These are phyloP conservation scores for Exophiala viscosa DNA, from an alignment of 2,329 filamentous ascomycete species.

Conservation along the genomic window DNA sequence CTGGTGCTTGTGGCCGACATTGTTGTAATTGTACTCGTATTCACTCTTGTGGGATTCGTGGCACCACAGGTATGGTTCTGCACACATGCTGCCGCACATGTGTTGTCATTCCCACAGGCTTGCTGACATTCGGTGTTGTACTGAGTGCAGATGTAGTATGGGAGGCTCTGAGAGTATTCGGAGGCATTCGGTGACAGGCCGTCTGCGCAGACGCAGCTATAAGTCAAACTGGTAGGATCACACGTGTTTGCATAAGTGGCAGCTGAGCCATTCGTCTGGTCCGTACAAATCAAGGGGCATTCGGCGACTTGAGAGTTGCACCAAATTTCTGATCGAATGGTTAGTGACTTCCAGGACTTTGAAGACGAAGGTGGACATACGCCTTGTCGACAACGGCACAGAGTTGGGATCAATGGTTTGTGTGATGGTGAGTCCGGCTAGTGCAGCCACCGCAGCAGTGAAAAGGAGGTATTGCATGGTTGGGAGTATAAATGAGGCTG, in stretches of 20 bases:
- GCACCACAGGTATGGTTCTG: constrained; percentile 59
- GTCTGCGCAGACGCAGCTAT: constrained; percentile 55
- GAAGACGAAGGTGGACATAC: constrained; percentile 29
- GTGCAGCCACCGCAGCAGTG: constrained; percentile 31
- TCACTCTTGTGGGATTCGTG: constrained; percentile 53
- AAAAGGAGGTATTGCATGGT: constrained; percentile 28
- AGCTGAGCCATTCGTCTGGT: constrained; percentile 36
- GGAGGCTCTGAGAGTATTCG: constrained; percentile 60
- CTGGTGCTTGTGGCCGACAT: constrained; percentile 34
- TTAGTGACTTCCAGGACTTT: not conserved
- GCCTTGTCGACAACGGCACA: constrained; percentile 36
- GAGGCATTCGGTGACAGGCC: constrained; percentile 55
- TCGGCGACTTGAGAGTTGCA: constrained; percentile 40
- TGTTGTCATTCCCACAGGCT: constrained; percentile 46
- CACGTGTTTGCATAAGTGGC: constrained; percentile 39
- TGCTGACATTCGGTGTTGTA: constrained; percentile 54
- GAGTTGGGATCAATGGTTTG: constrained; percentile 39
- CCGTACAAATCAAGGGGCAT: constrained; percentile 46
- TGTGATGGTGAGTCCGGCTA: constrained; percentile 35
- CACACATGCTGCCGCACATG: constrained; percentile 52
- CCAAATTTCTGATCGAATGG: constrained; percentile 37
- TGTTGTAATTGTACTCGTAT: constrained; percentile 46
- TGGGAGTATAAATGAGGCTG: not conserved
- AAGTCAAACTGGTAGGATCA: constrained; percentile 48
- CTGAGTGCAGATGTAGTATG: constrained; percentile 59